Conservation (phyloP, 1,139 yeast species). For the Trichomonascaceae sp. region DNA sequence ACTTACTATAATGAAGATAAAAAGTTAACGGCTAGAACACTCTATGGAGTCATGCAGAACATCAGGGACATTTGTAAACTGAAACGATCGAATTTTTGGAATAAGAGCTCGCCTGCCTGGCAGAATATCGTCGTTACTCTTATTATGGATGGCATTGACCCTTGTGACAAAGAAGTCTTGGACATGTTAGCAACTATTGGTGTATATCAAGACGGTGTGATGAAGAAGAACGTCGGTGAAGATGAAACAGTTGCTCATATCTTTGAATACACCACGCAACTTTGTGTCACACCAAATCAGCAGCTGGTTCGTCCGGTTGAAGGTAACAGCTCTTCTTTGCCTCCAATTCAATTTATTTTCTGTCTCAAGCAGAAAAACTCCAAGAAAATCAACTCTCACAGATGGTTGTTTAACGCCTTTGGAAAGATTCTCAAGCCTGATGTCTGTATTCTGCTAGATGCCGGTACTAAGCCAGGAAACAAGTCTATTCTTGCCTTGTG, state of each 20-base stretch:
- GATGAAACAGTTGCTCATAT: constrained; percentile 85
- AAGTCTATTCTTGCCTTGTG: constrained; percentile 84
- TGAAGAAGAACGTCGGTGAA: constrained; percentile 83
- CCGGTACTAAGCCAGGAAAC: constrained; percentile 88
- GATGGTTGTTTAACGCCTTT: constrained; percentile 94
- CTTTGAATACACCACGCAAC: constrained; percentile 76
- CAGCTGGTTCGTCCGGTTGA: constrained; percentile 46
- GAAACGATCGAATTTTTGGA: constrained; percentile 46
- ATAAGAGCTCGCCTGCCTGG: constrained; percentile 89
- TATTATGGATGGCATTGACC: constrained; percentile 92
- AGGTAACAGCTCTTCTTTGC: constrained; percentile 50
- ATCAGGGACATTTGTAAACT: constrained; percentile 75
- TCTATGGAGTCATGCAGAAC: constrained; percentile 90
- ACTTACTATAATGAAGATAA: constrained; percentile 96
- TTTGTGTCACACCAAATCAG: constrained; percentile 49
- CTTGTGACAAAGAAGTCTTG: constrained; percentile 74
- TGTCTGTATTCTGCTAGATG: constrained; percentile 78
- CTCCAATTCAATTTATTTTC: constrained; percentile 84
- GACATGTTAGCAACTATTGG: constrained; percentile 89
- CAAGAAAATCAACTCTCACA: constrained; percentile 88
- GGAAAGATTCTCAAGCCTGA: constrained; percentile 84
- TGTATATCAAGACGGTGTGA: constrained; percentile 90
- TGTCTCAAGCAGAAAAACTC: constrained; percentile 85
- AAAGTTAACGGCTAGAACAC: constrained; percentile 76
- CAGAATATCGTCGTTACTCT: constrained; percentile 84